A percentile compares a stretch with the other conserved stretches of the same genome.
phyloP scores from a whole-genome alignment of 768 basidiomycete species.

The Mycena pura region DNA sequence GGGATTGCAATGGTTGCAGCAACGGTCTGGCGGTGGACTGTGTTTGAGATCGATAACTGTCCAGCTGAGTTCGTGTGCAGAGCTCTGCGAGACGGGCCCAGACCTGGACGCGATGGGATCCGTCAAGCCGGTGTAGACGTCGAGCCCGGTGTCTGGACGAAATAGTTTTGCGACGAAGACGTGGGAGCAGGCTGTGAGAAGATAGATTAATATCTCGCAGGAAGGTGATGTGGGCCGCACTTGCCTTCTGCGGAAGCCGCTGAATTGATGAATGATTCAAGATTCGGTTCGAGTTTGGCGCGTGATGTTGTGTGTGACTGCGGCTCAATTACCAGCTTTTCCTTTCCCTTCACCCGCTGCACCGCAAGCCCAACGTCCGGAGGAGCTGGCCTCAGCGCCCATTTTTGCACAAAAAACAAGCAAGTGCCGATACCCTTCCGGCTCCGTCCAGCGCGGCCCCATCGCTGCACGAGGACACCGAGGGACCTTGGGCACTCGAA shows the following conservation, averaged over 20 bases:
- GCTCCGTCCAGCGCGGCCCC: conserved; percentile 21
- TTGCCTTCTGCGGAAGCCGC: background rate
- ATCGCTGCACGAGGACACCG: conserved; percentile 26
- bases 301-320: conserved; percentile 4
- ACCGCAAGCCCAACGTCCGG: background rate
- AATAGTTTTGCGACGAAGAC: conserved; percentile 11
- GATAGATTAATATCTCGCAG: background rate
- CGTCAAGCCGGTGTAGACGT: conserved; percentile 10
- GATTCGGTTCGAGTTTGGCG: conserved; percentile 9
- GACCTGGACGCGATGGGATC: background rate
- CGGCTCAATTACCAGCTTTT: background rate
- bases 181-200: conserved; percentile 18
- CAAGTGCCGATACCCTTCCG: conserved; percentile 7
- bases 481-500: conserved; percentile 31
- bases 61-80: conserved; percentile 15
- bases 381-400: conserved; percentile 21
- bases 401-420: conserved; percentile 20
- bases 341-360: background rate
- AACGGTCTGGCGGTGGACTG: background rate
- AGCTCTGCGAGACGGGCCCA: conserved; percentile 4
- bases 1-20: conserved; percentile 22
- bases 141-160: conserved; percentile 17
- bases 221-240: background rate
- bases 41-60: conserved; percentile 5
- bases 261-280: conserved; percentile 24